Evolutionary conservation across 768 basidiomycete species (phyloP).

Genomic region (Boletus barrowsii): DNA sequence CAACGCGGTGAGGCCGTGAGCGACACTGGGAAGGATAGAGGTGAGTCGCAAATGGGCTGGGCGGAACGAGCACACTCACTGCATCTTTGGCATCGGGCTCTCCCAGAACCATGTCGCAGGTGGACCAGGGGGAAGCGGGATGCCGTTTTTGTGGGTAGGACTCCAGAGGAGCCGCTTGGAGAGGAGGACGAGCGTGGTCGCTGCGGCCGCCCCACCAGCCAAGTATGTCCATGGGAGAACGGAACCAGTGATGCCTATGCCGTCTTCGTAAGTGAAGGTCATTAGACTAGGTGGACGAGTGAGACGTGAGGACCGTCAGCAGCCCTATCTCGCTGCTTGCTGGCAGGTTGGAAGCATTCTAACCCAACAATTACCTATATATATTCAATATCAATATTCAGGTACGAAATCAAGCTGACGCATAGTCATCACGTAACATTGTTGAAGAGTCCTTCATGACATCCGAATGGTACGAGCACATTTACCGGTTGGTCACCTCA

Average conservation of each 20-base stretch:
- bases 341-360: too few relatives aligned
- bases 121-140: slow-evolving; percentile 1
- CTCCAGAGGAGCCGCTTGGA: neutral
- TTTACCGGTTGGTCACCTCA: too few relatives aligned
- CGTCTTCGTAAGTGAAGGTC: too few relatives aligned
- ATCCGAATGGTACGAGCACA: too few relatives aligned
- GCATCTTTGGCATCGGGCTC: neutral
- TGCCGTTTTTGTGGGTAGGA: neutral
- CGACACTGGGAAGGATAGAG: neutral
- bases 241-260: neutral
- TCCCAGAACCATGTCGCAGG: slow-evolving; percentile 1
- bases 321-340: too few relatives aligned
- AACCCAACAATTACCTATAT: too few relatives aligned
- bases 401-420: too few relatives aligned
- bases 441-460: too few relatives aligned
- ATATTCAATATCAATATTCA: too few relatives aligned
- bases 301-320: too few relatives aligned
- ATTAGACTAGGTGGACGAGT: too few relatives aligned
- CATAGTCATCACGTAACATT: too few relatives aligned
- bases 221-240: neutral
- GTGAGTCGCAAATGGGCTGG: neutral
- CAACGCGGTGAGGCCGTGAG: slow-evolving; percentile 42
- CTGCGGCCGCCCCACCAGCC: neutral
- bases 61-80: neutral
- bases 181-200: neutral